Percentiles rank a stretch among this genome's conserved stretches.
Conservation (phyloP, 2,329 filamentous ascomycete species). For the Phialophora tarda region DNA sequence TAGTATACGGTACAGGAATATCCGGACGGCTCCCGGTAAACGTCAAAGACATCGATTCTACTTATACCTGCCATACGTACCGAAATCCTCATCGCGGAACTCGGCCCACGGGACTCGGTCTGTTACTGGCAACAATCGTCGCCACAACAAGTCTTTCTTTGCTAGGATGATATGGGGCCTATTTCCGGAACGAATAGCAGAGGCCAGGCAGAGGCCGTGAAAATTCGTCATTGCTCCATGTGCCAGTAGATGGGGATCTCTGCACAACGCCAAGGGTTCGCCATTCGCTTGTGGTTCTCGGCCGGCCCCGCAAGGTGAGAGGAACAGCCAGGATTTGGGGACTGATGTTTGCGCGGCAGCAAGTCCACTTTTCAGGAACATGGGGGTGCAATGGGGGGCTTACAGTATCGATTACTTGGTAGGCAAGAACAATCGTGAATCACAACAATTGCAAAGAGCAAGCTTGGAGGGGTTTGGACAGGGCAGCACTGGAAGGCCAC, state of each 20-base stretch:
- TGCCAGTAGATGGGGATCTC: constrained; percentile 22
- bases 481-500: not conserved
- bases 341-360: not conserved
- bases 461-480: not conserved
- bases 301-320: constrained; percentile 14
- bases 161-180: not conserved
- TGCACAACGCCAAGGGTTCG: constrained; percentile 17
- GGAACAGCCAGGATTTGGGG: not conserved
- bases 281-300: constrained; percentile 22
- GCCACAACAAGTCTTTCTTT: constrained; percentile 5
- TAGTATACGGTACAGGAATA: constrained; percentile 2
- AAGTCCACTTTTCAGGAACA: constrained; percentile 29
- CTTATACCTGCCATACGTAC: constrained; percentile 10
- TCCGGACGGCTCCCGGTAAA: not conserved
- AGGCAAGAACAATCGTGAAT: constrained; percentile 3
- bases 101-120: constrained; percentile 17
- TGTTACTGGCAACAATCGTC: constrained; percentile 13
- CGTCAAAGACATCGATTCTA: not conserved
- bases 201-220: constrained; percentile 2
- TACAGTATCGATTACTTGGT: not conserved
- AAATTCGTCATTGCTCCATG: constrained; percentile 33
- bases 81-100: constrained; percentile 11
- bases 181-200: constrained; percentile 25
- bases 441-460: not conserved
- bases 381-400: constrained; percentile 4